Conservation (phyloP, 805 yeast species). For the Teunomyces lycoperdinae region DNA sequence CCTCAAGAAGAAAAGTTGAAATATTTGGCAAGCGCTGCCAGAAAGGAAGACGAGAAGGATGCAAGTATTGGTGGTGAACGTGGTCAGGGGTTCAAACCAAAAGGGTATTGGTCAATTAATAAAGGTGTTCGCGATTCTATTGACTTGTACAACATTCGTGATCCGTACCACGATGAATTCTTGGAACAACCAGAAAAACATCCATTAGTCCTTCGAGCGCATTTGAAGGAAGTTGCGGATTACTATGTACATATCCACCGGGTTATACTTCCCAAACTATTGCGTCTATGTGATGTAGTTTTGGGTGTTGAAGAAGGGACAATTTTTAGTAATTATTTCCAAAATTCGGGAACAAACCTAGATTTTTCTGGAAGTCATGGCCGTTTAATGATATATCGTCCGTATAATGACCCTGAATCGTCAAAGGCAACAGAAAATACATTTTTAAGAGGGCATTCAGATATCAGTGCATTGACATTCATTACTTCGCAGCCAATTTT, state of each 20-base stretch:
- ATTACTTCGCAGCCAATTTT: conserved; percentile 11
- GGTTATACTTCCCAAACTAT: conserved; percentile 34
- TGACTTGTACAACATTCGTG: conserved; percentile 42
- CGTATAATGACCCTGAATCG: conserved; percentile 8
- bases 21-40: conserved; percentile 11
- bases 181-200: conserved; percentile 24
- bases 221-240: conserved; percentile 36
- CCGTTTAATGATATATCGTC: conserved; percentile 31
- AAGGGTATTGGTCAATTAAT: conserved; percentile 47
- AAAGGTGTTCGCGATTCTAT: conserved; percentile 44
- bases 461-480: conserved; percentile 11
- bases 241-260: conserved; percentile 40
- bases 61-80: conserved; percentile 41
- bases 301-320: conserved; percentile 48
- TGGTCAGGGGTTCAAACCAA: conserved; percentile 48
- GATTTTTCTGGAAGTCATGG: conserved; percentile 31
- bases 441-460: conserved; percentile 12
- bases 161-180: conserved; percentile 34
- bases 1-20: conserved; percentile 7
- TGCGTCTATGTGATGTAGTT: conserved; percentile 42
- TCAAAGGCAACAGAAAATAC: conserved; percentile 6
- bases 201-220: conserved; percentile 40
- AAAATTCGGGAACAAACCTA: conserved; percentile 25
- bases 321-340: conserved; percentile 34
- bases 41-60: conserved; percentile 9